These are phyloP conservation scores for Lonicera japonica DNA, from an alignment of 129 eudicot genomes.

Conservation along the genomic window DNA sequence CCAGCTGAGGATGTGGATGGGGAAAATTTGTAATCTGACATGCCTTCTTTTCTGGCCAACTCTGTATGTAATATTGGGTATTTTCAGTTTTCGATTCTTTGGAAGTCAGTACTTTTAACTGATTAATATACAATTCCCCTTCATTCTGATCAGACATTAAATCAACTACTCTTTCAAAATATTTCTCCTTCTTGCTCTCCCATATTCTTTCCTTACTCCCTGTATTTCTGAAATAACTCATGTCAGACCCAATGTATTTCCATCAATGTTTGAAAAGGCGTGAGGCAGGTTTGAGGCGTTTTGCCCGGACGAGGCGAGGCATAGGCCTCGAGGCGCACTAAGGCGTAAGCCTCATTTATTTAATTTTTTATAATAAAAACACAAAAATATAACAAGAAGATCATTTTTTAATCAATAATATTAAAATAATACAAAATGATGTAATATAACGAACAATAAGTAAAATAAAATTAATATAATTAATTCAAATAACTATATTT, in stretches of 20 bases:
- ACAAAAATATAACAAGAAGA: too few relatives aligned
- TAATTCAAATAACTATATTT: too few relatives aligned
- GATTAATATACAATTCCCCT: conserved; percentile 51
- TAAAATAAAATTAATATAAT: too few relatives aligned
- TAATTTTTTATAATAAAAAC: too few relatives aligned
- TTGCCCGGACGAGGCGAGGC: too few relatives aligned
- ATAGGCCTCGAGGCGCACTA: too few relatives aligned
- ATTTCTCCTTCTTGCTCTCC: conserved; percentile 93
- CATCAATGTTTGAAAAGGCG: too few relatives aligned
- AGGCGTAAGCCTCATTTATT: too few relatives aligned
- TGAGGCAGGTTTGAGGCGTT: too few relatives aligned
- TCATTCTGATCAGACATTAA: conserved; percentile 78
- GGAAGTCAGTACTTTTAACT: conserved; percentile 65
- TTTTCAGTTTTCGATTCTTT: conserved; percentile 96
- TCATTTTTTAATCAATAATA: too few relatives aligned
- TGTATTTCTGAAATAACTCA: conserved; percentile 50
- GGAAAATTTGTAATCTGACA: conserved; percentile 77
- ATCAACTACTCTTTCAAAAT: conserved; percentile 73
- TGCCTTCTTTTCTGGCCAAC: conserved; percentile 76
- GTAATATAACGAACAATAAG: too few relatives aligned
- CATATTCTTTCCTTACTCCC: conserved; percentile 88
- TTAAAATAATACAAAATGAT: too few relatives aligned
- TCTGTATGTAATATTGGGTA: conserved; percentile 78
- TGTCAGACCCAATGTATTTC: conserved; percentile 15
- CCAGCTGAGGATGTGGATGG: conserved; percentile 92